phyloP scores from a whole-genome alignment of 805 yeast genomes.

The Yarrowia sp. region DNA sequence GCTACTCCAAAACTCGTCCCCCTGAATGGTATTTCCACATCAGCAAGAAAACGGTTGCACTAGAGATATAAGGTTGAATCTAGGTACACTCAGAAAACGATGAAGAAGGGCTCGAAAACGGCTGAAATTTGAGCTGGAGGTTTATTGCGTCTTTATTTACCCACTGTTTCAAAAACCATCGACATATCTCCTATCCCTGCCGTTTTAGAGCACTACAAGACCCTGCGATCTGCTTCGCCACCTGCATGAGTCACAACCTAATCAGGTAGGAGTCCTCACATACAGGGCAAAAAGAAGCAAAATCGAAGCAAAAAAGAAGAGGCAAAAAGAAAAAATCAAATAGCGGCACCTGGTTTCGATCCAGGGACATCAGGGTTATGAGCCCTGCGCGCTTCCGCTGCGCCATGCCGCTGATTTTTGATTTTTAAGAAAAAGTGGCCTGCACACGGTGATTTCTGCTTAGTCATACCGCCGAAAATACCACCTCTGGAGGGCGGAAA shows the following conservation, averaged over 20 bases:
- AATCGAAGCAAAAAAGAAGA: not conserved
- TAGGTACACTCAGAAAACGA: no score
- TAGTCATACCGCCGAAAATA: not conserved
- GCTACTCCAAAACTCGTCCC: no score
- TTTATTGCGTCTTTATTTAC: no score
- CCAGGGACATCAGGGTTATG: constrained; percentile 94
- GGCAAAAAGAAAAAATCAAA: not conserved
- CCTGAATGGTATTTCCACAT: no score
- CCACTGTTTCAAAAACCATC: no score
- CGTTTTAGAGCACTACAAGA: no score
- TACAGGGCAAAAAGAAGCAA: not conserved
- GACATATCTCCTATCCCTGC: no score
- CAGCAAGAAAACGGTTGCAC: no score
- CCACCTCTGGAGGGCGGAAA: no score
- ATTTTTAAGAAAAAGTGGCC: not conserved
- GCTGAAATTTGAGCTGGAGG: no score
- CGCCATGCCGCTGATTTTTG: constrained; percentile 52
- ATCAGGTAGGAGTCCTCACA: not conserved
- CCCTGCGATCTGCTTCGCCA: constrained; percentile 1
- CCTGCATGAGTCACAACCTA: constrained; percentile 32
- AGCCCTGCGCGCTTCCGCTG: constrained; percentile 93
- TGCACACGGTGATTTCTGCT: not conserved
- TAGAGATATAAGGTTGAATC: no score
- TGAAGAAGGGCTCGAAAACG: no score
- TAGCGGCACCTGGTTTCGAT: constrained; percentile 92